phyloP scores from a whole-genome alignment of 306 rosid species.

The Citrullus mucosospermus region DNA sequence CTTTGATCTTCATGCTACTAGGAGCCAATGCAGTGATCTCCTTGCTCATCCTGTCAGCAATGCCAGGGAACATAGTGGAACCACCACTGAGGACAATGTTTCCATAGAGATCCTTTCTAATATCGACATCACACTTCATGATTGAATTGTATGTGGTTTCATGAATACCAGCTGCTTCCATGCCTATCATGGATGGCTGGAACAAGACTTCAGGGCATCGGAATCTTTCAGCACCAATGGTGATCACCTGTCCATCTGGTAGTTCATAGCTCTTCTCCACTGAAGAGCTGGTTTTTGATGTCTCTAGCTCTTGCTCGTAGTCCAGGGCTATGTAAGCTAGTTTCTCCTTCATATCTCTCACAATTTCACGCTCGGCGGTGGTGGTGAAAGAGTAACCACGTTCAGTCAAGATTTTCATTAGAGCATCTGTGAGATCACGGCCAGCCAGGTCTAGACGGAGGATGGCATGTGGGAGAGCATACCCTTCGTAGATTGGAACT shows the following conservation, averaged over 20 bases:
- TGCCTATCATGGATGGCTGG: constrained; percentile 97
- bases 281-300: constrained; percentile 70
- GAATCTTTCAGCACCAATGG: constrained; percentile 85
- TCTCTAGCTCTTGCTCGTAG: constrained; percentile 86
- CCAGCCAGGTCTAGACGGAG: constrained; percentile 95
- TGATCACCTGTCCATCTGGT: constrained; percentile 95
- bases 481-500: constrained; percentile 94
- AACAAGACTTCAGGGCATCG: constrained; percentile 97
- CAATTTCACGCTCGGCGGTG: constrained; percentile 91
- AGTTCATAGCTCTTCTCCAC: constrained; percentile 95
- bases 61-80: constrained; percentile 91
- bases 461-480: constrained; percentile 97
- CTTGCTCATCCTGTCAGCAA: constrained; percentile 97
- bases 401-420: constrained; percentile 94
- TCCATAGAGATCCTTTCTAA: constrained; percentile 90
- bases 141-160: constrained; percentile 97
- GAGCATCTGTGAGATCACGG: constrained; percentile 90
- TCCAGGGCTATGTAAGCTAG: constrained; percentile 87
- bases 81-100: constrained; percentile 95
- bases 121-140: constrained; percentile 97
- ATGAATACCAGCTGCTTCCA: constrained; percentile 91
- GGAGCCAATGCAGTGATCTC: constrained; percentile 95
- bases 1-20: constrained; percentile 93
- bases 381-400: constrained; percentile 99
- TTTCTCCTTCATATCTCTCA: constrained; percentile 89